Base-by-base conservation (phyloP, 177 flowering plant genomes). In the Vitis hybrid region DNA sequence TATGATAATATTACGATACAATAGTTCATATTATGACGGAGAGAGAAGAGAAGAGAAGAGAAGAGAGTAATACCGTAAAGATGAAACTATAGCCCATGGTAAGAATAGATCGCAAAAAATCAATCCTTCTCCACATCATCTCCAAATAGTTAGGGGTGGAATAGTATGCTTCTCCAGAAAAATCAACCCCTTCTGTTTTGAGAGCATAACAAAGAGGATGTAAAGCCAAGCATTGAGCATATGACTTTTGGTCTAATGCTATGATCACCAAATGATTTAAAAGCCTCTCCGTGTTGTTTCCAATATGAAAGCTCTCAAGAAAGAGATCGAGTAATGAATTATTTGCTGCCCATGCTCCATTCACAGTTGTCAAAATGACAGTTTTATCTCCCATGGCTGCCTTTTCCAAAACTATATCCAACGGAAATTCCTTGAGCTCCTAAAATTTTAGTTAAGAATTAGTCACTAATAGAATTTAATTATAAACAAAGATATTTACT, bases 101-200 rank as follows among this genome's bases (percentile, higher is more conserved):
- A 26, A 80, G 78, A 65, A 80, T 76, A 52, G 29, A 29, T 1
- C 65, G 67, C 20, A 77, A 57, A 56, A 80, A 72, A 39, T 74
- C 72, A 52, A 64, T 77, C 60, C 74, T 65, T 64, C 78, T 70
- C 83, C 83, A 80, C 79, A 80, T 69, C 83, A 80, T 77, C 67
- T 74, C 33, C 66, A 80, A 64, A 51, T 80, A 80, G 51, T 65
- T 60, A 0, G 61, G 10, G 2, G 70, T 66, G 80, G 77, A 77
- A 51, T 64, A 80, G 13, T 50, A 48, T 4, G 76, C 77, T 16
- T 77, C 78, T 3, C 64, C 53, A 9, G 83, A 65, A 39, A 77
- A 80, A 62, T 80, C 74, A 63, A 51, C 63, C n/a, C 76, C 76
- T 22, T 51, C 56, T 12, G 76, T 75, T 2, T 31, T 55, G 2